Conservation (phyloP, 164 flowering plant species). For the Liriodendron chinense region DNA sequence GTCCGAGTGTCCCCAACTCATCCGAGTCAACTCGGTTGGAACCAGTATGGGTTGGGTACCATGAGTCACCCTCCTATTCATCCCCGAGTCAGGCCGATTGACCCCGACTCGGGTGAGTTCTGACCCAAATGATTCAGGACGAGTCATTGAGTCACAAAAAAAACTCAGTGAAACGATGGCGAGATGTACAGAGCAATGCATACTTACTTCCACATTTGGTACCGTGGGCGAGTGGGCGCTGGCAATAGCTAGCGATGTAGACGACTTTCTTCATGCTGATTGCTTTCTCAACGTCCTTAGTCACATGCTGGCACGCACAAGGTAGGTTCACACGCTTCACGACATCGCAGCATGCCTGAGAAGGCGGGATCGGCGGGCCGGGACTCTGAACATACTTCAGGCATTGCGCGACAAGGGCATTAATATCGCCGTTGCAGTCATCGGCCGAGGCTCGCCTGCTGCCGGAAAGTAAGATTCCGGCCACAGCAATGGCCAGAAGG, state of each 20-base stretch:
- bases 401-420: not conserved
- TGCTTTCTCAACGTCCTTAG: constrained; percentile 25
- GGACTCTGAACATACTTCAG: not conserved
- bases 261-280: constrained; percentile 38
- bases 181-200: too few species aligned
- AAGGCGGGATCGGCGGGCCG: constrained; percentile 3
- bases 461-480: not conserved
- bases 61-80: too few species aligned
- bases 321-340: constrained; percentile 26
- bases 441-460: not conserved
- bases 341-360: constrained; percentile 22
- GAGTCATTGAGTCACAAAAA: too few species aligned
- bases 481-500: not conserved
- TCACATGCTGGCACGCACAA: constrained; percentile 33
- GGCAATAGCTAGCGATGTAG: constrained; percentile 26
- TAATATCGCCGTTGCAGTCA: not conserved
- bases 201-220: constrained; percentile 43
- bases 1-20: too few species aligned
- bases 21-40: too few species aligned
- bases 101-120: too few species aligned
- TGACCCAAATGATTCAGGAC: too few species aligned
- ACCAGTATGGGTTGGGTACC: too few species aligned
- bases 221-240: constrained; percentile 24
- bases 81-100: too few species aligned
- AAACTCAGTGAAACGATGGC: too few species aligned